phyloP scores from a whole-genome alignment of 768 basidiomycete genomes.

The Crassisporium funariophilum region DNA sequence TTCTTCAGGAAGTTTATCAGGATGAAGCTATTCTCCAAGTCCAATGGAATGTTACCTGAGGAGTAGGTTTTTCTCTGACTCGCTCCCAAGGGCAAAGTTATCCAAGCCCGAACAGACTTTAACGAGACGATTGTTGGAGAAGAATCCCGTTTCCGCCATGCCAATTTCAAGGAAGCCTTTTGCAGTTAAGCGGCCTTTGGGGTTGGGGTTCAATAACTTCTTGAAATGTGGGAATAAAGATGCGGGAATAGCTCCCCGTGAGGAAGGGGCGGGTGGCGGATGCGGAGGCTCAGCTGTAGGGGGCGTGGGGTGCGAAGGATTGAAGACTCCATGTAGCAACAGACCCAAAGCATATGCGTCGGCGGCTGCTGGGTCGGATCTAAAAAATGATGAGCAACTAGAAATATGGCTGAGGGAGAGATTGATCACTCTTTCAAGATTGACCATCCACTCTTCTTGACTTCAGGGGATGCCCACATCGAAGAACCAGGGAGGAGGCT shows the following conservation, averaged over 20 bases:
- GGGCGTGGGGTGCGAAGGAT: constrained; percentile 74
- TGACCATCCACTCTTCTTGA: constrained; percentile 86
- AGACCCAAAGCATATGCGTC: constrained; percentile 91
- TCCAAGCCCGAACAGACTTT: constrained; percentile 85
- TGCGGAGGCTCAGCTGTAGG: constrained; percentile 71
- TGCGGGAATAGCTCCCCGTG: constrained; percentile 75
- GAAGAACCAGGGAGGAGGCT: constrained; percentile 63
- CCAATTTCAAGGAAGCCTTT: constrained; percentile 80
- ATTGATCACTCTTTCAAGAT: constrained; percentile 72
- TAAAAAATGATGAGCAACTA: constrained; percentile 19
- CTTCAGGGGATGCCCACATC: constrained; percentile 76
- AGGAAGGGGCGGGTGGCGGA: constrained; percentile 74
- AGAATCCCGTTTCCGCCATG: constrained; percentile 84
- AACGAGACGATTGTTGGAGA: constrained; percentile 78
- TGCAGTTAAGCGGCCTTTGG: constrained; percentile 74
- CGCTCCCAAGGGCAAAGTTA: constrained; percentile 78
- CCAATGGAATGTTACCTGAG: constrained; percentile 55
- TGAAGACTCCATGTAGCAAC: constrained; percentile 85
- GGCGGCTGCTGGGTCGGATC: constrained; percentile 58
- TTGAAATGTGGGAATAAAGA: constrained; percentile 81
- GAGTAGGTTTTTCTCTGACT: constrained; percentile 74
- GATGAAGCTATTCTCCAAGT: not conserved
- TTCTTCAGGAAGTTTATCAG: constrained; percentile 30
- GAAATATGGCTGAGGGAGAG: not conserved
- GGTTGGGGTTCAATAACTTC: constrained; percentile 86